Conservation (phyloP, 192 early-diverging fungal species). For the Neocallimastix lanati region DNA sequence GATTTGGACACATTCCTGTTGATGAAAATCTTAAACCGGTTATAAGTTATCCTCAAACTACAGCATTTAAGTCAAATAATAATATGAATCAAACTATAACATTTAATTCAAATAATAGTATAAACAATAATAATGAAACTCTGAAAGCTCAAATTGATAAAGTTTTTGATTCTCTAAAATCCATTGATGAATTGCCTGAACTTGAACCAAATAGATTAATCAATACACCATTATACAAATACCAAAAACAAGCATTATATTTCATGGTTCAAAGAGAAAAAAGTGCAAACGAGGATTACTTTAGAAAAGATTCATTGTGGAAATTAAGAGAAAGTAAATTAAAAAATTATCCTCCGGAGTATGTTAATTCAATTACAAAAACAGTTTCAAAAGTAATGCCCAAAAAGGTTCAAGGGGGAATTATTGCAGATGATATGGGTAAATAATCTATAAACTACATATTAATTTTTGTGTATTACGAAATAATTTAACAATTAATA, state of each 20-base stretch:
- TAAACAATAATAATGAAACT: background rate
- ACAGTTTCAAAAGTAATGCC: background rate
- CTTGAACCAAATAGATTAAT: slow-evolving; percentile 28
- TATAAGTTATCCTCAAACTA: background rate
- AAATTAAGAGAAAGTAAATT: background rate
- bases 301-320: background rate
- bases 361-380: background rate
- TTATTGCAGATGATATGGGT: background rate
- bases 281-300: slow-evolving; percentile 15
- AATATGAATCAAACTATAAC: too few relatives aligned
- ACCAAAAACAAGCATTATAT: slow-evolving; percentile 68
- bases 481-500: too few relatives aligned
- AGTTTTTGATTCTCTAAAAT: slow-evolving; percentile 33
- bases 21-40: background rate
- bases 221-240: slow-evolving; percentile 40
- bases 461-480: too few relatives aligned
- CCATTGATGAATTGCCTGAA: slow-evolving; percentile 24
- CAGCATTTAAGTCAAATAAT: too few relatives aligned
- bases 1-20: background rate
- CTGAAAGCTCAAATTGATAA: slow-evolving; percentile 32
- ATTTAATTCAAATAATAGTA: too few relatives aligned
- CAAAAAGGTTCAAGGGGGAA: background rate
- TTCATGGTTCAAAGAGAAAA: slow-evolving; percentile 64
- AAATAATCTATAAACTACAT: too few relatives aligned
- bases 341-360: background rate